These are phyloP conservation scores for Plantago major DNA, from an alignment of 257 asterid species.

Conservation along the genomic window DNA sequence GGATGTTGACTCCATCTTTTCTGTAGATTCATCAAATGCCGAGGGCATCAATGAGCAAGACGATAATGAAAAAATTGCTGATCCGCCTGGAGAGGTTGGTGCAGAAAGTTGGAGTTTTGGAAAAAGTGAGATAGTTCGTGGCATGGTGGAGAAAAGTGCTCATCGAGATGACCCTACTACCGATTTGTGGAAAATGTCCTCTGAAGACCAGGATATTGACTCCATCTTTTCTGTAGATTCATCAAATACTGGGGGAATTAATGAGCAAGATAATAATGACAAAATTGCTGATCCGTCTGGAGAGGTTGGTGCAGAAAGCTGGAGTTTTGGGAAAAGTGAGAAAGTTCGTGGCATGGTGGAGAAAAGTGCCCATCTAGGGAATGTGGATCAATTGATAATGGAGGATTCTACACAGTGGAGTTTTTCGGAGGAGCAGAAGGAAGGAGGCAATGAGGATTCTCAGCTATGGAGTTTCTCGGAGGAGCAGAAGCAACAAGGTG, in stretches of 20 bases:
- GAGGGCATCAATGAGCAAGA: not conserved
- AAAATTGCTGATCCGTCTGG: conserved; percentile 15
- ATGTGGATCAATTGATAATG: not conserved
- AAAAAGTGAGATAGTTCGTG: conserved; percentile 8
- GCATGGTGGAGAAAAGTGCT: not conserved
- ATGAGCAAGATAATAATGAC: not conserved
- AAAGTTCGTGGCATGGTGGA: not conserved
- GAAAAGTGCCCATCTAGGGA: conserved; percentile 18
- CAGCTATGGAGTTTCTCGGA: conserved; percentile 47
- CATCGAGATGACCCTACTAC: conserved; percentile 11
- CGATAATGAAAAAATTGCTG: conserved; percentile 8
- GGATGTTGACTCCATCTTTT: conserved; percentile 40
- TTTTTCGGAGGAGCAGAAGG: conserved; percentile 24
- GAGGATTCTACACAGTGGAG: conserved; percentile 16
- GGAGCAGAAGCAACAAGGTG: conserved; percentile 39
- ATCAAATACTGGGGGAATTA: not conserved
- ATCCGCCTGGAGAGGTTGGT: conserved; percentile 13
- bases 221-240: conserved; percentile 39
- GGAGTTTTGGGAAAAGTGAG: conserved; percentile 19
- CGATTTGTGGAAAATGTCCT: conserved; percentile 67
- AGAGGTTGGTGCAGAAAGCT: conserved; percentile 16
- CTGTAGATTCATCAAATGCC: conserved; percentile 22
- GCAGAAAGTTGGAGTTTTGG: conserved; percentile 18
- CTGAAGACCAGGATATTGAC: conserved; percentile 39
- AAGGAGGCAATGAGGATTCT: conserved; percentile 26